Evolutionary conservation across 208 protist species (phyloP).

Genomic region (Leishmania tropica): DNA sequence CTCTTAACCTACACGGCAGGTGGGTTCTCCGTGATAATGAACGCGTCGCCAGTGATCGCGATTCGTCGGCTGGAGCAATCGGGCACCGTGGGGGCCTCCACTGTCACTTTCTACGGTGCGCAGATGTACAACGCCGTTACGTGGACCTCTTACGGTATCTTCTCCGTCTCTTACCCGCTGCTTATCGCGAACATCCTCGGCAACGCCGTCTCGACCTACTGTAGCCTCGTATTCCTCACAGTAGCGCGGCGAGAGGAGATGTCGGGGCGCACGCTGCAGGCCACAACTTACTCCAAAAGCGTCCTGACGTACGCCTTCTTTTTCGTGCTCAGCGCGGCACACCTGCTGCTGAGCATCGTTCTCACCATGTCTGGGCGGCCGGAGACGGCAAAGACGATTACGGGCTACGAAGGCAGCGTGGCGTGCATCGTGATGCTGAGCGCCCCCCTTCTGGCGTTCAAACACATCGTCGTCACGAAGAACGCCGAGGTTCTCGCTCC

Average conservation of each 20-base stretch:
- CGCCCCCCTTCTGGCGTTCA: slow-evolving; percentile 50
- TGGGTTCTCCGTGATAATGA: slow-evolving; percentile 54
- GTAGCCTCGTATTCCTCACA: slow-evolving; percentile 54
- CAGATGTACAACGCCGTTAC: slow-evolving; percentile 55
- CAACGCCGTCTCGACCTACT: slow-evolving; percentile 64
- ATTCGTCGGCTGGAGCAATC: slow-evolving; percentile 49
- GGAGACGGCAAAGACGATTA: slow-evolving; percentile 33
- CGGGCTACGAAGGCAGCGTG: slow-evolving; percentile 48
- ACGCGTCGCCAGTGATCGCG: slow-evolving; percentile 49
- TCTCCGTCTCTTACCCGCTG: slow-evolving; percentile 39
- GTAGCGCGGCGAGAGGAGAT: slow-evolving; percentile 55
- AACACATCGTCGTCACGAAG: slow-evolving; percentile 56
- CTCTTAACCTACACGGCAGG: slow-evolving; percentile 53
- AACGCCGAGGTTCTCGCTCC: slow-evolving; percentile 60
- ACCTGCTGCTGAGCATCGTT: slow-evolving; percentile 37
- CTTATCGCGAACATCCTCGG: slow-evolving; percentile 56
- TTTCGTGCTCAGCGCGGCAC: slow-evolving; percentile 27
- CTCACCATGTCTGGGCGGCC: slow-evolving; percentile 32
- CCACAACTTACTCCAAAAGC: slow-evolving; percentile 59
- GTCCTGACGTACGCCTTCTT: slow-evolving; percentile 45
- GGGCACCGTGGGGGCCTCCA: slow-evolving; percentile 52
- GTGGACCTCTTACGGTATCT: slow-evolving; percentile 66
- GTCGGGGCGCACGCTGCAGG: slow-evolving; percentile 40
- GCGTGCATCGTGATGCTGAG: slow-evolving; percentile 58
- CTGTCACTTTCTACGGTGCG: slow-evolving; percentile 62